phyloP scores from a whole-genome alignment of 768 basidiomycete species.

The Termitomyces sp. region DNA sequence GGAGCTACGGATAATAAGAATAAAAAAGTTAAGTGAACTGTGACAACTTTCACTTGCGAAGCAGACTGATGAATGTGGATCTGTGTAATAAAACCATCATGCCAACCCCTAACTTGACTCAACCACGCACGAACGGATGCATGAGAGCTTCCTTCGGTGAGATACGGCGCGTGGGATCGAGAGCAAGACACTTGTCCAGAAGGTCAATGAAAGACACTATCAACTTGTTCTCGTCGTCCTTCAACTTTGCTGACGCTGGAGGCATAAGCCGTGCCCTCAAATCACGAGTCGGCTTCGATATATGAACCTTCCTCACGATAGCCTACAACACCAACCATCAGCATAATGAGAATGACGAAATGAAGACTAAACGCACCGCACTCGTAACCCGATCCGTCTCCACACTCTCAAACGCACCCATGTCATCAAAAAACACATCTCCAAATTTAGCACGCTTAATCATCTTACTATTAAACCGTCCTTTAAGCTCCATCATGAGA shows the following conservation, averaged over 20 bases:
- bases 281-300: slow-evolving; percentile 81
- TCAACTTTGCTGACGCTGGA: slow-evolving; percentile 68
- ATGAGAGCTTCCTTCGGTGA: slow-evolving; percentile 86
- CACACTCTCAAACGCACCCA: slow-evolving; percentile 79
- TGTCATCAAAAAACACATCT: slow-evolving; percentile 90
- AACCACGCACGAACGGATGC: slow-evolving; percentile 79
- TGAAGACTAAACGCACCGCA: slow-evolving; percentile 49
- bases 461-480: slow-evolving; percentile 89
- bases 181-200: slow-evolving; percentile 82
- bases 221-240: slow-evolving; percentile 85
- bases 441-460: slow-evolving; percentile 95
- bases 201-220: slow-evolving; percentile 82
- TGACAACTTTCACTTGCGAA: neutral
- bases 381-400: slow-evolving; percentile 85
- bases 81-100: neutral
- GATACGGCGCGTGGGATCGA: slow-evolving; percentile 84
- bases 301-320: slow-evolving; percentile 73
- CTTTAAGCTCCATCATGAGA: slow-evolving; percentile 97
- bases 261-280: slow-evolving; percentile 82
- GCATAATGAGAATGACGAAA: slow-evolving; percentile 15
- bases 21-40: neutral
- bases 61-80: no score
- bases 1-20: slow-evolving; percentile 1
- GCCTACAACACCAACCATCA: slow-evolving; percentile 45
- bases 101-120: neutral